Percentiles rank a stretch among this genome's conserved stretches.
Conservation (phyloP, 371 early-diverging fungal species). For the Mortierella sp. region DNA sequence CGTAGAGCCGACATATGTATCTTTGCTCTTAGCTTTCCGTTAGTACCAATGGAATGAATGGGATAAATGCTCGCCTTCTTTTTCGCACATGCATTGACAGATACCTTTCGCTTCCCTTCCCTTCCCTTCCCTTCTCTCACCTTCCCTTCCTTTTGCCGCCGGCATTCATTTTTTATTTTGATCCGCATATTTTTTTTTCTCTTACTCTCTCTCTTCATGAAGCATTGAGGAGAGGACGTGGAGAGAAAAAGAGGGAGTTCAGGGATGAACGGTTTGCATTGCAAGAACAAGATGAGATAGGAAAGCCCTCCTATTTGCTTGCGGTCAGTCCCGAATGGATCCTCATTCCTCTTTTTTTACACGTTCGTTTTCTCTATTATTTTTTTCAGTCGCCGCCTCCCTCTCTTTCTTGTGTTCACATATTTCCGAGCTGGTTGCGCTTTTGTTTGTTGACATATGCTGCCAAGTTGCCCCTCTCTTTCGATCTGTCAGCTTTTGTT, state of each 20-base stretch:
- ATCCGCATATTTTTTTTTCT: background rate
- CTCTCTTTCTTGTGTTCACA: background rate
- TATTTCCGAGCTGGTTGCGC: background rate
- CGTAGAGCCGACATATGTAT: background rate
- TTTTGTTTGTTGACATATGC: background rate
- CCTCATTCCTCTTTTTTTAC: background rate
- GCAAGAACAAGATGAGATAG: background rate
- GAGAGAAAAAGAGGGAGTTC: no score
- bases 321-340: slow-evolving; percentile 4
- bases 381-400: background rate
- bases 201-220: background rate
- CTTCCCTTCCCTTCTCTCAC: no score
- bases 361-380: background rate
- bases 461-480: no score
- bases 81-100: background rate
- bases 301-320: background rate
- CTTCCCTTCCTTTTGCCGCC: no score
- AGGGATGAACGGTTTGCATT: background rate
- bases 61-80: background rate
- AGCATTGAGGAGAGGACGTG: background rate
- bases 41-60: background rate
- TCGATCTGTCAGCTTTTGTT: background rate
- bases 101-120: background rate
- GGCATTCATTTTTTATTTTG: background rate
- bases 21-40: background rate